Percentiles rank a stretch among this genome's conserved stretches.
These are phyloP conservation scores for Pseudevernia furfuracea DNA, from an alignment of 495 filamentous ascomycete genomes.

Conservation along the genomic window DNA sequence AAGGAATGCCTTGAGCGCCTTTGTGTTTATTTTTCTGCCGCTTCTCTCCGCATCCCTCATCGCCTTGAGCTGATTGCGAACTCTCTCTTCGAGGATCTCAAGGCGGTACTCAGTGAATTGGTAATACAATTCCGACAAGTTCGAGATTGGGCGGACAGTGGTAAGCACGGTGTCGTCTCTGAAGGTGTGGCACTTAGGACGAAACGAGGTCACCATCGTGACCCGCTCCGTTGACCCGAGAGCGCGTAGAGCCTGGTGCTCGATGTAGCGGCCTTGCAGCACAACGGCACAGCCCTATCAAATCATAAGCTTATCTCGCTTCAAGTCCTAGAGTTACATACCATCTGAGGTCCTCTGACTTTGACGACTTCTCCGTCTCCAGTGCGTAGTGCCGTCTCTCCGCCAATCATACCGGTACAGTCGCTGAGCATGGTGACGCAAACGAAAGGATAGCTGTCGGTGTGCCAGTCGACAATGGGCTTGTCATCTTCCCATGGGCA, in stretches of 20 bases:
- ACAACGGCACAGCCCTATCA: slow-evolving; percentile 57
- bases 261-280: slow-evolving; percentile 65
- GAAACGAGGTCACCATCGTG: slow-evolving; percentile 67
- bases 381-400: slow-evolving; percentile 60
- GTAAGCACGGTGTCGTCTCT: slow-evolving; percentile 60
- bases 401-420: slow-evolving; percentile 60
- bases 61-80: slow-evolving; percentile 39
- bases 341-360: slow-evolving; percentile 60
- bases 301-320: slow-evolving; percentile 12
- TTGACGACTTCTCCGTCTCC: slow-evolving; percentile 56
- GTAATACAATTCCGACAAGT: slow-evolving; percentile 61
- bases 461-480: slow-evolving; percentile 66
- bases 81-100: slow-evolving; percentile 58
- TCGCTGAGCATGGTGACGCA: slow-evolving; percentile 73
- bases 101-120: slow-evolving; percentile 64
- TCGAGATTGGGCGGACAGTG: slow-evolving; percentile 57
- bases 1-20: slow-evolving; percentile 40
- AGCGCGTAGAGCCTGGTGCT: slow-evolving; percentile 59
- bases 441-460: slow-evolving; percentile 68
- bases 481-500: slow-evolving; percentile 54
- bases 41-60: slow-evolving; percentile 40
- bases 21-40: slow-evolving; percentile 37
- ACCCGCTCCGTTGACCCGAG: slow-evolving; percentile 59
- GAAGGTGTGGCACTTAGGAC: slow-evolving; percentile 49
- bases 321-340: slow-evolving; percentile 29